These are phyloP conservation scores for Strigomonas galati DNA, from an alignment of 208 protist species.

Conservation along the genomic window DNA sequence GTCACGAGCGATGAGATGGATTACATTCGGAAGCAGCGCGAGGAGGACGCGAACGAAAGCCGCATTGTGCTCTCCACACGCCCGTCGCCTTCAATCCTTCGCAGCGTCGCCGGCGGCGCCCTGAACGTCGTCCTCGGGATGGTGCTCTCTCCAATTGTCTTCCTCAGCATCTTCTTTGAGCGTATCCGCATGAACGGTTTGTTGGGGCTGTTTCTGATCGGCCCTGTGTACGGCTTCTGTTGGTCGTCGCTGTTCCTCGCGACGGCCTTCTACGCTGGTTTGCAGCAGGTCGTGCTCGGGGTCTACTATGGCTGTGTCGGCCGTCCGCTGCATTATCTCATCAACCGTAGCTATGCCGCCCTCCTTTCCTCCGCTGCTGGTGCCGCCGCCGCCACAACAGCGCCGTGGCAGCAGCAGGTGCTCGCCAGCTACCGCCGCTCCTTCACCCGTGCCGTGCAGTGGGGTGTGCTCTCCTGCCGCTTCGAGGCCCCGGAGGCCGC, in stretches of 20 bases:
- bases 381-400: constrained; percentile 38
- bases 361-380: constrained; percentile 31
- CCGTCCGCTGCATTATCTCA: constrained; percentile 37
- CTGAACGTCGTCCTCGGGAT: constrained; percentile 52
- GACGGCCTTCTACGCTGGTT: constrained; percentile 60
- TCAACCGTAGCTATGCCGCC: constrained; percentile 24
- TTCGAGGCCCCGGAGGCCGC: constrained; percentile 34
- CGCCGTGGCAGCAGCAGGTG: constrained; percentile 16
- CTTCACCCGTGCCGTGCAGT: constrained; percentile 31
- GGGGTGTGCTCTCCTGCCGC: constrained; percentile 31
- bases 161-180: constrained; percentile 60
- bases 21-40: constrained; percentile 39
- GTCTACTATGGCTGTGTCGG: constrained; percentile 37
- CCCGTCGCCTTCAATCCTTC: constrained; percentile 39
- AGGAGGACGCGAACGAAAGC: constrained; percentile 61
- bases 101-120: constrained; percentile 39
- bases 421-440: background rate
- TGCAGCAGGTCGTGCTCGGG: constrained; percentile 62
- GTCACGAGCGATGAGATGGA: constrained; percentile 75
- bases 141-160: constrained; percentile 57
- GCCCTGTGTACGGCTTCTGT: constrained; percentile 38
- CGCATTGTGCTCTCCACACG: constrained; percentile 71
- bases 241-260: constrained; percentile 61
- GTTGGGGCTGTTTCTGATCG: constrained; percentile 22
- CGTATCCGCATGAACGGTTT: constrained; percentile 29